A percentile compares a stretch with the other conserved stretches of the same genome.
These are phyloP conservation scores for Neonectria magnoliae DNA, from an alignment of 2,329 filamentous ascomycete genomes.

Conservation along the genomic window DNA sequence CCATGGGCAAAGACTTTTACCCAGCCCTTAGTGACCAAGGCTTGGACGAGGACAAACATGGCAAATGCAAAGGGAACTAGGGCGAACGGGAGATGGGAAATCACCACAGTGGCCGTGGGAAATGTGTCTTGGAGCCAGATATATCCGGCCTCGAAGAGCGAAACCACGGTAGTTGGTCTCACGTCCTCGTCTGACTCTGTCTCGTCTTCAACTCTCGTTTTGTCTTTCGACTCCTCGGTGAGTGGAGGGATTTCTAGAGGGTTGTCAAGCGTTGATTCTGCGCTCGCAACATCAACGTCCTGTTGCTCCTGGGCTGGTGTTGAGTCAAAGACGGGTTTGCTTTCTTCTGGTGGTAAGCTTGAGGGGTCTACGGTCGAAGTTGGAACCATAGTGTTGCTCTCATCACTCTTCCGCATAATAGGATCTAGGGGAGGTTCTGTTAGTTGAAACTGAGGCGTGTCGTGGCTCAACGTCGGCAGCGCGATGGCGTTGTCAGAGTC, in stretches of 20 bases:
- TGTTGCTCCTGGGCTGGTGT: background rate
- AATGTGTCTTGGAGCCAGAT: slow-evolving; percentile 76
- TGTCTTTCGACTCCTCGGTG: background rate
- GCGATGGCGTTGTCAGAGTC: background rate
- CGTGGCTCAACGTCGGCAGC: background rate
- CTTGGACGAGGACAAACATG: slow-evolving; percentile 81
- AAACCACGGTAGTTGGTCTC: slow-evolving; percentile 60
- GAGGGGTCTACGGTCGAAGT: background rate
- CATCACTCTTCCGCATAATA: background rate
- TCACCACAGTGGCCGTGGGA: slow-evolving; percentile 72
- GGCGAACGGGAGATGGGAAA: slow-evolving; percentile 72
- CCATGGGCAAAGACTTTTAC: slow-evolving; percentile 77
- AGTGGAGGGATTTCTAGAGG: background rate
- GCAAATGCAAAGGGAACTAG: slow-evolving; percentile 76
- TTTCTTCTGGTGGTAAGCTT: background rate
- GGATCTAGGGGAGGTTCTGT: background rate
- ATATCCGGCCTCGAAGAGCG: slow-evolving; percentile 56
- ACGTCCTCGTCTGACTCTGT: background rate
- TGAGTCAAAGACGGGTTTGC: background rate
- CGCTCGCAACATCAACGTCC: background rate
- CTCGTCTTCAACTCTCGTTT: background rate
- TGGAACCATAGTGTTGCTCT: background rate
- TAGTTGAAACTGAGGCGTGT: background rate
- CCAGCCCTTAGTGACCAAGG: slow-evolving; percentile 78
- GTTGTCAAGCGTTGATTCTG: background rate